Percentiles rank a stretch among this genome's conserved stretches.
These are phyloP conservation scores for Lindgomyces ingoldianus DNA, from an alignment of 495 filamentous ascomycete genomes.

Conservation along the genomic window DNA sequence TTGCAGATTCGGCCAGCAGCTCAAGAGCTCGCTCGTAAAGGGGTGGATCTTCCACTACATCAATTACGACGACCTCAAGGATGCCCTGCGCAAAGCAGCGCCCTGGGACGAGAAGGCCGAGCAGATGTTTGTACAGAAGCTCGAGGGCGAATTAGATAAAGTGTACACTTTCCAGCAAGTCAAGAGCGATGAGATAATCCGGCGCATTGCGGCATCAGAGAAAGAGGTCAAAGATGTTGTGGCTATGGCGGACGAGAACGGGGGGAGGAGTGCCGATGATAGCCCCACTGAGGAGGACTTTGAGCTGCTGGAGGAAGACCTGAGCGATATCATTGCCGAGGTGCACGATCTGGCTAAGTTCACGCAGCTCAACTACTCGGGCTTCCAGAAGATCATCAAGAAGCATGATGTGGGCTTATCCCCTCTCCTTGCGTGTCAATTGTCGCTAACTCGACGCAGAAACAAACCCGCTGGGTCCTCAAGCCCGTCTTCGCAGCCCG, in stretches of 20 bases:
- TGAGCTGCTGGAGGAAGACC: constrained; percentile 85
- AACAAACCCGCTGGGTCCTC: constrained; percentile 91
- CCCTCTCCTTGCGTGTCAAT: background rate
- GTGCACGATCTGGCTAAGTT: constrained; percentile 99
- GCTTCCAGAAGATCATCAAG: constrained; percentile 99
- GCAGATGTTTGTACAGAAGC: constrained; percentile 76
- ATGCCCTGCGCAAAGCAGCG: constrained; percentile 64
- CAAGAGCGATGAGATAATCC: constrained; percentile 90
- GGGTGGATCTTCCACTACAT: constrained; percentile 98
- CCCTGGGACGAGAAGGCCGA: constrained; percentile 93
- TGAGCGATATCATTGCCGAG: constrained; percentile 98
- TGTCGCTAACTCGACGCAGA: constrained; percentile 52
- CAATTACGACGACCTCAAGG: constrained; percentile 91
- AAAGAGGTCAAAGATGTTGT: constrained; percentile 87
- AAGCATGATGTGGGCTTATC: constrained; percentile 86
- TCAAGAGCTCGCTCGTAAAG: constrained; percentile 87
- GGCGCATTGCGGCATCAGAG: constrained; percentile 82
- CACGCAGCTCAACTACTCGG: constrained; percentile 96
- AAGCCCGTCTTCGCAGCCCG: constrained; percentile 91
- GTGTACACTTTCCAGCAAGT: constrained; percentile 95
- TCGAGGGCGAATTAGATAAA: constrained; percentile 92
- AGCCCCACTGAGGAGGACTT: constrained; percentile 87
- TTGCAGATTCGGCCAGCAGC: constrained; percentile 90
- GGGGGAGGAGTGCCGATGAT: constrained; percentile 40
- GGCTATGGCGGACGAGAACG: constrained; percentile 54